These are phyloP conservation scores for Metarhizium rileyi DNA, from an alignment of 2,329 filamentous ascomycete genomes.

Conservation along the genomic window DNA sequence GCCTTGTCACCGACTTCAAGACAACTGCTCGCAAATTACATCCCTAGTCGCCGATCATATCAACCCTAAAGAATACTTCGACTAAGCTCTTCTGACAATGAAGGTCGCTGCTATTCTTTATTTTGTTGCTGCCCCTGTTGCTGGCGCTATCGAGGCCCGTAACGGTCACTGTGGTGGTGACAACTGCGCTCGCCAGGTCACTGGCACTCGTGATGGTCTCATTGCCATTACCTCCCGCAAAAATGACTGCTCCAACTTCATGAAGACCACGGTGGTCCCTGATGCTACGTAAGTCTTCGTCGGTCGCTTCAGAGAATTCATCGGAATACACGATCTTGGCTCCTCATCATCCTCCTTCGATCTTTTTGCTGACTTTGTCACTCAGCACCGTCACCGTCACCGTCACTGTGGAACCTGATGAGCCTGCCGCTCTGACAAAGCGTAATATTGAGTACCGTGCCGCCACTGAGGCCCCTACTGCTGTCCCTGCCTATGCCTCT, in stretches of 20 bases:
- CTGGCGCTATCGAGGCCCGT: conserved; percentile 25
- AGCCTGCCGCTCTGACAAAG: conserved; percentile 16
- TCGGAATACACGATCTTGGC: background rate
- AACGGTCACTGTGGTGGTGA: conserved; percentile 26
- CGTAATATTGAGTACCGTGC: conserved; percentile 20
- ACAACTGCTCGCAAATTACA: background rate
- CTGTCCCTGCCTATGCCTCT: conserved; percentile 31
- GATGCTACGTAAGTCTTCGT: conserved; percentile 26
- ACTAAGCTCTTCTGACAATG: conserved; percentile 22
- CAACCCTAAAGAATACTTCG: background rate
- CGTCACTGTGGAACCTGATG: conserved; percentile 25
- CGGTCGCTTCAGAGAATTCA: background rate
- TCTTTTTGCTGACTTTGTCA: background rate
- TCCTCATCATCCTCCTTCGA: background rate
- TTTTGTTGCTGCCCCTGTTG: conserved; percentile 26
- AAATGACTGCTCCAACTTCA: conserved; percentile 31
- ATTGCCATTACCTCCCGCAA: conserved; percentile 23
- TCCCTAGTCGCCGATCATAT: conserved; percentile 2
- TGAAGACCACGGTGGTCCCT: conserved; percentile 29
- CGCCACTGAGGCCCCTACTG: conserved; percentile 21
- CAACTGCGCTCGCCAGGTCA: conserved; percentile 38
- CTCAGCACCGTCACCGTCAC: conserved; percentile 27
- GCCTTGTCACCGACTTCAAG: conserved; percentile 3
- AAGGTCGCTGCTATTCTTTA: conserved; percentile 30
- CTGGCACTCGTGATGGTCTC: conserved; percentile 30